Evolutionary conservation across 345 rosid species (phyloP), one percentile per base, ranked within the genome.

Genomic region (Theobroma cacao): DNA sequence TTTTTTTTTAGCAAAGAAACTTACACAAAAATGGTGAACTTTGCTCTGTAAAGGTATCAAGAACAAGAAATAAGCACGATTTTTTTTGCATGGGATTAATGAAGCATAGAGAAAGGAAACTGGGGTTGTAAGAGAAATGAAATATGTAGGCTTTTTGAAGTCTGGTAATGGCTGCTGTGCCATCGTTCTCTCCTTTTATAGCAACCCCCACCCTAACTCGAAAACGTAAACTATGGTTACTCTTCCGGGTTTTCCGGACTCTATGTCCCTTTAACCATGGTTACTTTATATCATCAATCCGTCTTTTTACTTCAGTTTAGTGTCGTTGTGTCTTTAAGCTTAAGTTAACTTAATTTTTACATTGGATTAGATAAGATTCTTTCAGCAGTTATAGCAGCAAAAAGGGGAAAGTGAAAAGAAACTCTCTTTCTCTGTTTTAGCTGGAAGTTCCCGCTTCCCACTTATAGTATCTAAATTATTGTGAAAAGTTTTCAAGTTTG

Each of bases 271-370:
- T 45, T 82, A 83, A 90, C 90, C 85, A 62, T 87, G 87, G 90
- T 92, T 89, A 89, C 94, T 87, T 90, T 90, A 90, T 90, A 89
- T 90, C 91, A 78, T 77, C 86, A 70, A 64, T 10, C 63, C 75
- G 56, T 48, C 58, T 10, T 76, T n/a, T 76, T 47, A 24, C 53
- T 50, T 30, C 52, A 5, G 50, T 53, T 66, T 50, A 30, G 24
- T n/a, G 10, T 20, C 38, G 24, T 45, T 38, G 33, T 61, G 55
- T 24, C 50, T 50, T 52, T 1, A 48, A 50, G 38, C 34, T 10
- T 20, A 38, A 65, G 14, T 0, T 20, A 75, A 26, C 43, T 61
- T 30, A 13, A 47, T 30, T 76, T 76, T 47, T 62, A 20, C 63
- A 52, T 72, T 31, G n/a, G 47, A 72, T 31, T 47, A 70, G 47